These are phyloP conservation scores for Alternaria sp. DNA, from an alignment of 2,329 filamentous ascomycete genomes.

Conservation along the genomic window DNA sequence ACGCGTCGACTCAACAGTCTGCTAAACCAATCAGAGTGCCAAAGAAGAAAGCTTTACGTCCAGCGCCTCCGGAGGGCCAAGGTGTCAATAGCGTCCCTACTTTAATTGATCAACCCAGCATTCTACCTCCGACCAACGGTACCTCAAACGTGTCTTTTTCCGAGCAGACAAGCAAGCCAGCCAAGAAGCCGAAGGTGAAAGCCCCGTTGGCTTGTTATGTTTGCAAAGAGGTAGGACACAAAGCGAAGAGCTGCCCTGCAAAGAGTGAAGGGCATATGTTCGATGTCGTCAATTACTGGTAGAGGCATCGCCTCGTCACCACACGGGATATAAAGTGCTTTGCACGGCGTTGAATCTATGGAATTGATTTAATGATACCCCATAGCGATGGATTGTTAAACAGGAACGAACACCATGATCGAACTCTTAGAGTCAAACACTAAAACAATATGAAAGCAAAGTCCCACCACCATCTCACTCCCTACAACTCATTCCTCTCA, in stretches of 20 bases:
- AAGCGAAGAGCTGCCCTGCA: background rate
- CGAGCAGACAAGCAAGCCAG: background rate
- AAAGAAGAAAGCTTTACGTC: background rate
- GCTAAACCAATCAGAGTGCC: background rate
- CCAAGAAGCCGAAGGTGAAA: background rate
- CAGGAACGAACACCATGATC: background rate
- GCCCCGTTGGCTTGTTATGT: background rate
- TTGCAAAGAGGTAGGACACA: background rate
- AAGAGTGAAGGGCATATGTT: background rate
- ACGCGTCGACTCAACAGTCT: background rate
- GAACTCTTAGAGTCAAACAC: no score
- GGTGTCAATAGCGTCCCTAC: background rate
- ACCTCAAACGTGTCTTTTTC: background rate
- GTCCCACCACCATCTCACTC: background rate
- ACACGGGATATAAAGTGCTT: background rate
- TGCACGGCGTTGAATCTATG: background rate
- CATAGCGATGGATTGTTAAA: background rate
- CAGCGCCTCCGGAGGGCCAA: background rate
- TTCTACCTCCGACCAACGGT: background rate
- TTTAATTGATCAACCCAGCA: background rate
- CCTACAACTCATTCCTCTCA: constrained; percentile 35
- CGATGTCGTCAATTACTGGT: background rate
- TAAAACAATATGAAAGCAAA: background rate
- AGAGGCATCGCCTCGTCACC: background rate
- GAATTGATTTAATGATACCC: background rate